Evolutionary conservation across 2,329 filamentous ascomycete species (phyloP).

Genomic region (Epicoccum nigrum): DNA sequence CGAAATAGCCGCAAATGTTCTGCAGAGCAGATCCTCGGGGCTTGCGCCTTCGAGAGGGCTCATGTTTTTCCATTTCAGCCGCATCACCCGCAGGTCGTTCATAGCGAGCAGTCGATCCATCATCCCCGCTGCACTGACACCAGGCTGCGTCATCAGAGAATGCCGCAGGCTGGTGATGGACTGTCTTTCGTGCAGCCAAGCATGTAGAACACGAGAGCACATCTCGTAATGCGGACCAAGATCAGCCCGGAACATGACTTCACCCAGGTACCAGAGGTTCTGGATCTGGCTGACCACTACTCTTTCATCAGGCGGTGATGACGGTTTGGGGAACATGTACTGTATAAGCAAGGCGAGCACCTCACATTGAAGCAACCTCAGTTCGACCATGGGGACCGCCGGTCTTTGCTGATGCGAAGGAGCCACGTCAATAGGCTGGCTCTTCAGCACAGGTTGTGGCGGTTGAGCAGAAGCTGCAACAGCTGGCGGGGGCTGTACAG

Average conservation of each 20-base stretch:
- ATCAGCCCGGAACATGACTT: conserved; percentile 33
- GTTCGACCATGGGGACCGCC: conserved; percentile 18
- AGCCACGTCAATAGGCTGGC: conserved; percentile 28
- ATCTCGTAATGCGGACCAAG: conserved; percentile 36
- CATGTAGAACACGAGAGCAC: conserved; percentile 34
- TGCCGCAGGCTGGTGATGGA: conserved; percentile 37
- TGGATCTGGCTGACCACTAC: conserved; percentile 35
- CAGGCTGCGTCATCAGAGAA: conserved; percentile 30
- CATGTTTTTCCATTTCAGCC: conserved; percentile 48
- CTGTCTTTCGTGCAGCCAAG: conserved; percentile 41
- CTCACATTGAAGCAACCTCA: conserved; percentile 41
- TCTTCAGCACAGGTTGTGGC: conserved; percentile 32
- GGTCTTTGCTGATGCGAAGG: conserved; percentile 15
- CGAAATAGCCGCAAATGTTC: conserved; percentile 38
- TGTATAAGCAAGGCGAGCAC: conserved; percentile 40
- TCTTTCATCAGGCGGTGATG: conserved; percentile 32
- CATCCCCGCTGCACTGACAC: conserved; percentile 32
- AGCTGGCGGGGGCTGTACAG: conserved; percentile 15
- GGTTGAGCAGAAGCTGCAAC: conserved; percentile 15
- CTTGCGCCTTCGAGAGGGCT: conserved; percentile 39
- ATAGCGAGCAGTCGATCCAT: conserved; percentile 42
- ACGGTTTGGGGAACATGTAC: conserved; percentile 37
- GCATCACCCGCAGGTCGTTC: conserved; percentile 43
- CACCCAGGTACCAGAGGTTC: conserved; percentile 37
- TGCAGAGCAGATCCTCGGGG: conserved; percentile 43